Percentiles rank a stretch among this genome's conserved stretches.
phyloP scores from a whole-genome alignment of 305 asterid genomes.

The Solanum hybrid region DNA sequence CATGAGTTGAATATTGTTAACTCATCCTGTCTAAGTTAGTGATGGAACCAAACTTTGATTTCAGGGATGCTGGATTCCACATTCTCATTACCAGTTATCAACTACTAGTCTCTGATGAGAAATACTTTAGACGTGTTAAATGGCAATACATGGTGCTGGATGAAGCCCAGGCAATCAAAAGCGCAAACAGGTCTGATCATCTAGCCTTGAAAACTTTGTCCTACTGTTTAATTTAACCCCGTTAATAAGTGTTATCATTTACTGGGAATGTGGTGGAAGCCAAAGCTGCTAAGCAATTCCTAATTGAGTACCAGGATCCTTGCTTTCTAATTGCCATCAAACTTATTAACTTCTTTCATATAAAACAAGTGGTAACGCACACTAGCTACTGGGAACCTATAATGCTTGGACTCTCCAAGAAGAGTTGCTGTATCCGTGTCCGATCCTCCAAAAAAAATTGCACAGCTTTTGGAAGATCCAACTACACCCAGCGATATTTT shows the following conservation, averaged over 20 bases:
- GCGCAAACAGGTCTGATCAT: constrained; percentile 66
- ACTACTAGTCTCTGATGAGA: constrained; percentile 87
- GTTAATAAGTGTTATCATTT: background rate
- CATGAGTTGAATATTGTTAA: background rate
- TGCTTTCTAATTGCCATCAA: background rate
- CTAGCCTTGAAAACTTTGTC: background rate
- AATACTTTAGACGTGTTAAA: constrained; percentile 86
- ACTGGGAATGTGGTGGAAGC: background rate
- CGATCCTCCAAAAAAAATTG: background rate
- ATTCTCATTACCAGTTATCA: constrained; percentile 95
- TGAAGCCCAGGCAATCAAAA: constrained; percentile 99
- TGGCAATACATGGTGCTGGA: constrained; percentile 99
- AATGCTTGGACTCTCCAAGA: background rate
- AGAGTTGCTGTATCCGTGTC: background rate
- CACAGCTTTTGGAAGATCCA: background rate
- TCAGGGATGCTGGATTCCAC: constrained; percentile 97
- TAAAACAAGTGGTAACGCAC: background rate
- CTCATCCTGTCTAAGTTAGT: background rate
- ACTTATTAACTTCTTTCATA: background rate
- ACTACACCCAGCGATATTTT: background rate
- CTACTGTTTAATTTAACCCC: background rate
- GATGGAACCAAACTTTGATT: constrained; percentile 8
- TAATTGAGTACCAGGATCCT: background rate
- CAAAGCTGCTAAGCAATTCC: background rate
- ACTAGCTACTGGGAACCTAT: background rate